Base-by-base conservation (phyloP, 805 yeast species). In the Wickerhamiella spandovensis region DNA sequence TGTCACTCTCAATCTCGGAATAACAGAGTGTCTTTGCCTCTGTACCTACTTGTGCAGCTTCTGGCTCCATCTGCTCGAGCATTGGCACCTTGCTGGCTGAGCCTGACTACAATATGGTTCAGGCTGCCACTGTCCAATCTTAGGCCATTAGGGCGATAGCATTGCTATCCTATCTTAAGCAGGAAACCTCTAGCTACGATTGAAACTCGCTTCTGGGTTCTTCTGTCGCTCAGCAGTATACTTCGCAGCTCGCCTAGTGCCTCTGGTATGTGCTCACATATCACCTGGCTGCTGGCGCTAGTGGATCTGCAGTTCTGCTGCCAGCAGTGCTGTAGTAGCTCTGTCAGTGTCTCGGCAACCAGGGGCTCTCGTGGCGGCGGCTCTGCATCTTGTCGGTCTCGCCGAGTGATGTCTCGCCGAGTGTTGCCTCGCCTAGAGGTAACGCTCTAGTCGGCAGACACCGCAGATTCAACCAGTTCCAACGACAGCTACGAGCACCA, bases 31-130 rank as follows among this genome's bases (percentile, higher is more conserved):
- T 12, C 44, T 28, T 7, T 23, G 17, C 44, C 44, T 57, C 48
- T 47, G 56, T 86, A 67, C 62, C 82, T 3, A 72, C 76, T 60
- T 79, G 81, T 15, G 69, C 72, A 23, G 92, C 92, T 3, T 74
- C 83, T 30, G 63, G 69, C 51, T 74, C 87, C 61, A 85, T 88
- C 56, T 89, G 86, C 65, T 64, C 70, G 47, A 75, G 78, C 58
- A 87, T 90, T 60, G 97, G 97, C 0, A 86, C 86, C 61, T 69
- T 48, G 10, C 51, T 56, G 15, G 48, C 46, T 8, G 47, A 51
- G 5, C 44, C 50, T 46, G 50, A 53, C 35, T 43, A 46, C 37
- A 21, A 18, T 8, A 9, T 35, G n/a, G 22, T 42, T 5, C 44
- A 48, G 42, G 52, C 51, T 5, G 50, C 50, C 12, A 39, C 47